Evolutionary conservation across 345 rosid species (phyloP), one percentile per base, ranked within the genome.

Genomic region (Camelina hispida): DNA sequence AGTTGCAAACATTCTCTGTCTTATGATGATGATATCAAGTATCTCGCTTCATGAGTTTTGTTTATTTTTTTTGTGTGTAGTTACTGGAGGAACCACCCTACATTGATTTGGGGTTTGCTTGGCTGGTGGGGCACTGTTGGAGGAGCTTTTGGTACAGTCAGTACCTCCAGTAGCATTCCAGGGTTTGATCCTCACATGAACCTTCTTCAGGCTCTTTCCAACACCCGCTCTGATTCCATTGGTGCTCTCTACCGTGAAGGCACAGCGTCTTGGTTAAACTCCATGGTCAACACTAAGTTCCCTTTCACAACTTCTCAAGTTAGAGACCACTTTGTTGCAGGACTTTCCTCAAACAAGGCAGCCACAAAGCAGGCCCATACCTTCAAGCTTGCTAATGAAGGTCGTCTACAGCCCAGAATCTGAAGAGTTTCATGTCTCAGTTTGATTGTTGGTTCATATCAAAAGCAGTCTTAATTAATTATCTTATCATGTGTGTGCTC

Each of bases 111-210:
- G 90, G 91, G 96, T 7, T 18, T 95, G 16, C 75, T 95, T 15
- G 99, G 99, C 9, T 92, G 97, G 97, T 95, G 87, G 87, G 97
- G 96, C 1, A 85, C 95, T 10, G n/a, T 88, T 52, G 97, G 97
- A 22, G 81, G 69, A 51, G 79, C 84, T 43, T 84, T 93, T 18
- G 97, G 96, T 4, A 79, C 69, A 44, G 47, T 78, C 44, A 86
- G 74, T 71, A 28, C 18, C 47, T 9, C 80, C 4, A 57, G 64
- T 53, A 78, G 11, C 73, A 10, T 80, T 55, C 93, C 93, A 3
- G 93, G 93, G 17, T 59, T 87, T 34, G 91, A 90, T 11, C 18
- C 93, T 23, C 86, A 75, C 58, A 81, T 80, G 84, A 91, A 81
- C 89, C 67, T 95, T 46, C 88, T 81, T n/a, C 88, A 95, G 71